A percentile compares a stretch with the other conserved stretches of the same genome.
phyloP scores from a whole-genome alignment of 2,329 filamentous ascomycete genomes.

The Madurella fahalii region DNA sequence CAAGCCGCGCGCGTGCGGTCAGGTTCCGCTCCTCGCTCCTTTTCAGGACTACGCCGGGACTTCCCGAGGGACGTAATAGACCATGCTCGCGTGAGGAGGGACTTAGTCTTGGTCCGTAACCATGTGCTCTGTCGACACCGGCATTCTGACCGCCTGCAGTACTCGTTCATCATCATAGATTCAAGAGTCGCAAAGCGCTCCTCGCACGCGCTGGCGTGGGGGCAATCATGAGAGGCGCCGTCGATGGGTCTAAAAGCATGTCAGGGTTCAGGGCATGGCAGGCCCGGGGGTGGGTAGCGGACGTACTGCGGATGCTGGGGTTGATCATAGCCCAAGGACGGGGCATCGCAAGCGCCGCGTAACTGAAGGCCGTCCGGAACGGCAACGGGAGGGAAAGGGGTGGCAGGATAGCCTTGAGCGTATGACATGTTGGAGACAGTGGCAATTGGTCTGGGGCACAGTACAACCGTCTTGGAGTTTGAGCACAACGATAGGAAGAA shows the following conservation, averaged over 20 bases:
- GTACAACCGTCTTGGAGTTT: not conserved
- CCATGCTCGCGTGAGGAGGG: not conserved
- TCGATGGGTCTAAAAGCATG: not conserved
- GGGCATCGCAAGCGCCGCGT: not conserved
- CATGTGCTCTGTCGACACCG: constrained; percentile 8
- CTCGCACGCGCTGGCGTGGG: constrained; percentile 4
- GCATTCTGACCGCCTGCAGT: constrained; percentile 5
- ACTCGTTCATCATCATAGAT: not conserved
- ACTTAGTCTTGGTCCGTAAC: constrained; percentile 12
- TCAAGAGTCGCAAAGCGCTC: constrained; percentile 6
- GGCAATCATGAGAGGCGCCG: not conserved
- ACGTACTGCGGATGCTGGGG: not conserved
- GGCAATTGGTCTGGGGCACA: not conserved
- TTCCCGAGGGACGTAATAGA: not conserved
- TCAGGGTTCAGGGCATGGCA: not conserved
- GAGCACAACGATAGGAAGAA: not conserved
- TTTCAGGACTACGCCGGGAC: not conserved
- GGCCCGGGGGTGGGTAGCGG: not conserved
- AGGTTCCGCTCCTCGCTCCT: not conserved
- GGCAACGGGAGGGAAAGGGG: not conserved
- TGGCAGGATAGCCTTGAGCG: not conserved
- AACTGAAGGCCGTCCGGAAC: not conserved
- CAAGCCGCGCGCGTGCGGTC: not conserved
- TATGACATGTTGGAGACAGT: not conserved
- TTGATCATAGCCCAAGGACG: not conserved